Conservation (phyloP, 768 basidiomycete genomes). For the Sarcomyxa edulis region DNA sequence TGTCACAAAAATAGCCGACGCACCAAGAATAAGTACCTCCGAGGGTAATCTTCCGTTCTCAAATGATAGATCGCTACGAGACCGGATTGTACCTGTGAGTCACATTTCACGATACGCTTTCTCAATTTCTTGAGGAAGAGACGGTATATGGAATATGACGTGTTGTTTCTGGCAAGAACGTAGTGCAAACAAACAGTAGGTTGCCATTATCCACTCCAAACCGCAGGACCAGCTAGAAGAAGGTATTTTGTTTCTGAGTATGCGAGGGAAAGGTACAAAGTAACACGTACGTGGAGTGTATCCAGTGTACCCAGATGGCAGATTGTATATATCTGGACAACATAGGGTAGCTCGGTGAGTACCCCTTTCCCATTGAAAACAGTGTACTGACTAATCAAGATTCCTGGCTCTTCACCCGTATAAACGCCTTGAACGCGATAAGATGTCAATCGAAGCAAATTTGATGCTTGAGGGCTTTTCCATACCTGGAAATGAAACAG, state of each 20-base stretch:
- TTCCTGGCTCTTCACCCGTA: conserved; percentile 25
- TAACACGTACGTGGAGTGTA: conserved; percentile 26
- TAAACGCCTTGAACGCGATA: no score
- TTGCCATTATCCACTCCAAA: conserved; percentile 25
- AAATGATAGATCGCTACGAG: no score
- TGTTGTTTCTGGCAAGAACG: no score
- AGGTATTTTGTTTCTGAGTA: background rate
- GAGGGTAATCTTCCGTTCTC: no score
- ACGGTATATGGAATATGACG: no score
- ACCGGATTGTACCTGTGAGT: no score
- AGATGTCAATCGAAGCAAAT: background rate
- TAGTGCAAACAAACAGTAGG: no score
- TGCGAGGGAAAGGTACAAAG: background rate
- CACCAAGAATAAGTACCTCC: no score
- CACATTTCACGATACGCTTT: no score
- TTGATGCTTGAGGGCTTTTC: no score
- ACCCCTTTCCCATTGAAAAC: background rate
- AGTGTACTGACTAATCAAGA: conserved; percentile 25
- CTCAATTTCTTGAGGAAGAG: no score
- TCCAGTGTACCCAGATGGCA: conserved; percentile 23
- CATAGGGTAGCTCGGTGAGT: background rate
- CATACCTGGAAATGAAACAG: conserved; percentile 31
- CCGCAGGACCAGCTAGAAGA: conserved; percentile 23
- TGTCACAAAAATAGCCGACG: no score
- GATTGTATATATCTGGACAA: conserved; percentile 20